phyloP scores from a whole-genome alignment of 371 early-diverging fungal genomes.

The Entomophthora muscae region DNA sequence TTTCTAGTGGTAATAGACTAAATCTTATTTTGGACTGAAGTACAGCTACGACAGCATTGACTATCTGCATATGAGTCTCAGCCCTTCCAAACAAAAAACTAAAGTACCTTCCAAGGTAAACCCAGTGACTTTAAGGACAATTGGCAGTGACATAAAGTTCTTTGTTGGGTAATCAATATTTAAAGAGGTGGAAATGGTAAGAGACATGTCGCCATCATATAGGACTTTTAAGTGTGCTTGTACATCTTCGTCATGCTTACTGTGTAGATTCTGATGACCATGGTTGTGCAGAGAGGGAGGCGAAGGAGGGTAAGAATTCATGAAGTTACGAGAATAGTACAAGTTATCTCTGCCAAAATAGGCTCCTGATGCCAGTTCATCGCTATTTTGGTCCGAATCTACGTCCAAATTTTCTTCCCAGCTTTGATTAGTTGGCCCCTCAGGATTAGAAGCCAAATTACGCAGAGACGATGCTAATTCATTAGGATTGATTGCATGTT shows the following conservation, averaged over 20 bases:
- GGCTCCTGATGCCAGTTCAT: background rate
- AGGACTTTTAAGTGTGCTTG: background rate
- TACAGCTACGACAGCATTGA: background rate
- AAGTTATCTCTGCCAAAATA: background rate
- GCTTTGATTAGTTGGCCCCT: background rate
- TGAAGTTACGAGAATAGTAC: background rate
- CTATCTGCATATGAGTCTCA: background rate
- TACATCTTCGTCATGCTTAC: background rate
- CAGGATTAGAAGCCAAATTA: background rate
- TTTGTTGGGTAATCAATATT: background rate
- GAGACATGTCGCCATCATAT: background rate
- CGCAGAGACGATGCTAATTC: background rate
- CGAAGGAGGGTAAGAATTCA: background rate
- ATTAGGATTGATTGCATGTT: background rate
- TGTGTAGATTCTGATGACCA: background rate
- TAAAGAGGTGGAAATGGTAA: background rate
- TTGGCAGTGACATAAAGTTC: background rate
- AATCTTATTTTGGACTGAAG: background rate
- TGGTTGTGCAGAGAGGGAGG: background rate
- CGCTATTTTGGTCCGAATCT: constrained; percentile 7
- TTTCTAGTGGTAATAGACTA: background rate
- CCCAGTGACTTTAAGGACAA: background rate
- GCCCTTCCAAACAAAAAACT: background rate
- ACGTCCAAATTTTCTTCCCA: constrained; percentile 18
- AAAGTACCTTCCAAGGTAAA: background rate